phyloP scores from a whole-genome alignment of 768 basidiomycete species.

The Porphyrellus cyaneotinctus region DNA sequence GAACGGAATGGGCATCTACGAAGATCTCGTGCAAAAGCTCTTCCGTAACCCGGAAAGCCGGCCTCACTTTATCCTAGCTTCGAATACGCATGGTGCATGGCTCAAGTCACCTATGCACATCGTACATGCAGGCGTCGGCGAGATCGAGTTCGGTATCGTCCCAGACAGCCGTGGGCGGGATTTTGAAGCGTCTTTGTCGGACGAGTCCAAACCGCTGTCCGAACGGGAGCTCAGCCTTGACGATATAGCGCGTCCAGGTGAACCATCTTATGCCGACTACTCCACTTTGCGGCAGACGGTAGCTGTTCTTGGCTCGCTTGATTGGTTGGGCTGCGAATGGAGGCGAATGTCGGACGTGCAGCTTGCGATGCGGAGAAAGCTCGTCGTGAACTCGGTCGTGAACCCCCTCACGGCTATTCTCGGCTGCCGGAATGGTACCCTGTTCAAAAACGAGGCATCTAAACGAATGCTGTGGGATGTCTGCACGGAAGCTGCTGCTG shows the following conservation, averaged over 20 bases:
- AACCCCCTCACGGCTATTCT: constrained; percentile 85
- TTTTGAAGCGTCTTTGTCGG: constrained; percentile 53
- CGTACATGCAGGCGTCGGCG: constrained; percentile 68
- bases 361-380: constrained; percentile 67
- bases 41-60: constrained; percentile 72
- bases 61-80: constrained; percentile 82
- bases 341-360: constrained; percentile 63
- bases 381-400: constrained; percentile 77
- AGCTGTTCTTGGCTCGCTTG: constrained; percentile 53
- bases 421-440: constrained; percentile 73
- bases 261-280: constrained; percentile 43
- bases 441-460: constrained; percentile 48
- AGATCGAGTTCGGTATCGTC: constrained; percentile 74
- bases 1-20: constrained; percentile 93
- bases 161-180: constrained; percentile 61
- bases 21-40: constrained; percentile 58
- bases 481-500: constrained; percentile 66
- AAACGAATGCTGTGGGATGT: constrained; percentile 46
- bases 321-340: constrained; percentile 59
- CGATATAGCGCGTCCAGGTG: constrained; percentile 44
- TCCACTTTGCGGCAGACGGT: constrained; percentile 64
- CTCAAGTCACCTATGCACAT: constrained; percentile 48
- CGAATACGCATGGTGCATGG: constrained; percentile 79
- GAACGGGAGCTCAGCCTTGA: constrained; percentile 47
- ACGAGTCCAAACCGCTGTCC: constrained; percentile 29